Conservation (phyloP, 2,329 filamentous ascomycete species). For the Trichoderma breve region DNA sequence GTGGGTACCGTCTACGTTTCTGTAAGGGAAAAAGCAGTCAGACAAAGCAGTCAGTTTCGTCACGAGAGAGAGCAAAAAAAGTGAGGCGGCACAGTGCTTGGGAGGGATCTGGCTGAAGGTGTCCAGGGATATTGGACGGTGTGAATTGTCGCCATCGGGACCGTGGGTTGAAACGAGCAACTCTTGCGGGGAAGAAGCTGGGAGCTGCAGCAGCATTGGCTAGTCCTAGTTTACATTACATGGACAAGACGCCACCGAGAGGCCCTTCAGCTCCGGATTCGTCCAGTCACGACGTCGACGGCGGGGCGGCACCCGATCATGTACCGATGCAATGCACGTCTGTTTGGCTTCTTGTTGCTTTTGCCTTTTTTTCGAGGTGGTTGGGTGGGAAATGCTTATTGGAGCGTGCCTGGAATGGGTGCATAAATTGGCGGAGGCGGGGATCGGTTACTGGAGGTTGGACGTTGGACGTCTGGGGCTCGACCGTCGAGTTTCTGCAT, state of each 20-base stretch:
- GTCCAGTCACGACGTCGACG: conserved; percentile 1
- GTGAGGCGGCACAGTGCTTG: conserved; percentile 16
- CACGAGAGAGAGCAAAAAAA: background rate
- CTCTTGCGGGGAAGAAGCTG: conserved; percentile 20
- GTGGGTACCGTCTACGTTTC: conserved; percentile 4
- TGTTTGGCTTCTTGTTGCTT: conserved; percentile 8
- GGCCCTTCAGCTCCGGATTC: conserved; percentile 14
- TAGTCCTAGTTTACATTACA: background rate
- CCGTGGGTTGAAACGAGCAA: conserved; percentile 15
- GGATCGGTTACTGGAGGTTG: background rate
- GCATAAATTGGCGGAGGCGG: background rate
- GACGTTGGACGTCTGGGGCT: background rate
- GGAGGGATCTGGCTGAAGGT: background rate
- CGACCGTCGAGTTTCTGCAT: background rate
- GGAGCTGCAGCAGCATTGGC: background rate
- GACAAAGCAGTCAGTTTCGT: background rate
- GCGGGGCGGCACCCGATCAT: conserved; percentile 17
- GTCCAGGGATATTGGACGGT: conserved; percentile 14
- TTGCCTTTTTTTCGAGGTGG: background rate
- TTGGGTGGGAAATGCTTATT: background rate
- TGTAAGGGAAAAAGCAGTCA: background rate
- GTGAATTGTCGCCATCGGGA: conserved; percentile 23
- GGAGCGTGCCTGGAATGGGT: conserved; percentile 6
- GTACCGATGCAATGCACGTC: conserved; percentile 21
- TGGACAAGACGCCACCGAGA: conserved; percentile 18